Base-by-base conservation (phyloP, 2,329 filamentous ascomycete genomes). In the Gliomastix tumulicola region DNA sequence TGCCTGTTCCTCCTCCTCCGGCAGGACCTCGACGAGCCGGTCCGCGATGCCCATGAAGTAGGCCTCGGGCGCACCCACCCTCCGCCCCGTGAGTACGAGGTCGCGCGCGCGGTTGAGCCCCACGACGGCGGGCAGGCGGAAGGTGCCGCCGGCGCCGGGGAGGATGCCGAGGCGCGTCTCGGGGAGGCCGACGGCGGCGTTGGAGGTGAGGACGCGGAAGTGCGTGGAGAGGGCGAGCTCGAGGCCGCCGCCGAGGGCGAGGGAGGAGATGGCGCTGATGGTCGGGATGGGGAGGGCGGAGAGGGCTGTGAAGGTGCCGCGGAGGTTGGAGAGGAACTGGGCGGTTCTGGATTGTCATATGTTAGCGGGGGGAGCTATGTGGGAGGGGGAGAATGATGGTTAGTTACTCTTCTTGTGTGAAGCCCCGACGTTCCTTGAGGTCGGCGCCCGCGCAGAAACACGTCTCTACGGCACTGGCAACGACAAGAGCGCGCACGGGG, bases 391-490 rank as follows among this genome's bases (percentile, higher is more conserved):
- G 22, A 6, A 6, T 38, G 21, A 38, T 23, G 33, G 25, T 13
- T 16, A 28, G 25, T n/a, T 59, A 94, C 88, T 96, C 84, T 49
- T 88, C 76, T 42, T 71, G 73, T 2, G 77, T 82, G 61, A 96
- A 92, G 5, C 71, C 76, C 40, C 75, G 74, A 20, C 90, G 70
- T 68, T 96, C 90, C 57, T 96, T 97, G 51, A 98, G 63, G 56
- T 98, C 92, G 5, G 92, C 92, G 25, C 92, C 92, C 0, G 92
- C 88, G 60, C 92, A 98, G 60, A 98, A 98, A 50, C 81, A 84
- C 18, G 77, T 71, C 49, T 96, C 87, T n/a, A 87, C 74, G 28
- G 87, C 86, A 53, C 86, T 94, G 10, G 87, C 84, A 13, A 98
- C 50, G 28, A 98, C 77, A 47, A 98, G 59, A 3, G 86, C 90